Evolutionary conservation across 768 basidiomycete species (phyloP).

Genomic region (Polyporus arcularius): DNA sequence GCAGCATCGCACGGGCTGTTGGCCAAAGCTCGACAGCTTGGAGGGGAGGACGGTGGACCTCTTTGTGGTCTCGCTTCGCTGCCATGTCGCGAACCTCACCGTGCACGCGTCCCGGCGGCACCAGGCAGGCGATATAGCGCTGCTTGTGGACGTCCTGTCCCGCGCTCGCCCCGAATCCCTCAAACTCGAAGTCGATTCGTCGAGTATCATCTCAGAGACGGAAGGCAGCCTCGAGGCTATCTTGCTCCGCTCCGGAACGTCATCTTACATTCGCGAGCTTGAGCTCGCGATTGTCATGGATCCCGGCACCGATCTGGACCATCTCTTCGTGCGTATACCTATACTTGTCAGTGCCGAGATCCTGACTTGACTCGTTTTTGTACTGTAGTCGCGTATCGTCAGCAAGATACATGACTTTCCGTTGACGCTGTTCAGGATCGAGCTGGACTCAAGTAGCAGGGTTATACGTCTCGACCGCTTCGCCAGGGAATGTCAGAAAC

Average conservation of each 20-base stretch:
- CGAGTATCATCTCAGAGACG: background rate
- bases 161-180: background rate
- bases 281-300: background rate
- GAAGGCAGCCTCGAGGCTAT: no score
- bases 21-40: background rate
- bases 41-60: background rate
- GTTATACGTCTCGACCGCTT: constrained; percentile 29
- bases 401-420: background rate
- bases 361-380: background rate
- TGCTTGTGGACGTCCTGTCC: background rate
- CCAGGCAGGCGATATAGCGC: background rate
- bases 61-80: background rate
- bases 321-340: background rate
- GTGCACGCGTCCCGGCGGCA: background rate
- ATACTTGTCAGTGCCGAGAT: background rate
- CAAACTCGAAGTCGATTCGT: background rate
- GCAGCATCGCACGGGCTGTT: background rate
- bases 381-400: background rate
- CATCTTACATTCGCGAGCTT: background rate
- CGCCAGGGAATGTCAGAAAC: constrained; percentile 33
- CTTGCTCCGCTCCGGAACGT: background rate
- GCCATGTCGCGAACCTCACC: background rate
- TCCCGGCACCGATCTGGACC: background rate
- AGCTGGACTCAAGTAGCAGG: background rate
- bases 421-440: background rate